These are phyloP conservation scores for Xylariomycetidae sp. DNA, from an alignment of 2,329 filamentous ascomycete genomes.

Conservation along the genomic window DNA sequence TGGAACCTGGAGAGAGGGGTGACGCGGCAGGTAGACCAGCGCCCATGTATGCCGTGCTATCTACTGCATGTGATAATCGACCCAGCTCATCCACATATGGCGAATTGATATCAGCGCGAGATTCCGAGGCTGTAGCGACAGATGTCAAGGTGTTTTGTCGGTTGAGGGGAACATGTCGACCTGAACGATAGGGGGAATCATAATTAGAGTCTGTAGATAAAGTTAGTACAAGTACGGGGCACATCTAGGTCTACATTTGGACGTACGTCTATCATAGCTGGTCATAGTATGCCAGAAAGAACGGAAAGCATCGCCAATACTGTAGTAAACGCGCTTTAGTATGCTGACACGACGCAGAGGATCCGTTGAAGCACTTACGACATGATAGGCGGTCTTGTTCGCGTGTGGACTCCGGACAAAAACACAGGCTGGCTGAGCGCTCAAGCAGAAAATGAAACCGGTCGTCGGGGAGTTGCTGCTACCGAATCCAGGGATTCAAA, in stretches of 20 bases:
- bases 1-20: conserved; percentile 48
- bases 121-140: conserved; percentile 84
- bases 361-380: too few species aligned
- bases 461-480: too few species aligned
- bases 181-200: conserved; percentile 89
- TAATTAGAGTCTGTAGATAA: conserved; percentile 75
- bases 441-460: too few species aligned
- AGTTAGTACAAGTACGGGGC: conserved; percentile 13
- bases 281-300: conserved; percentile 94
- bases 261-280: conserved; percentile 64
- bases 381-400: conserved; percentile 16
- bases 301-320: conserved; percentile 69
- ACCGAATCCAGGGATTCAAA: too few species aligned
- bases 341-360: too few species aligned
- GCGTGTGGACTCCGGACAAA: too few species aligned
- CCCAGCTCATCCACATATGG: conserved; percentile 71
- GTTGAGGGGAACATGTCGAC: conserved; percentile 82
- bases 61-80: conserved; percentile 46
- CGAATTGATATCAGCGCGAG: conserved; percentile 74
- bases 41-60: conserved; percentile 57
- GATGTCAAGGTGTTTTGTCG: conserved; percentile 80
- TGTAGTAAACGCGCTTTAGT: too few species aligned
- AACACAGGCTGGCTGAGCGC: conserved; percentile 3
- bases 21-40: conserved; percentile 37
- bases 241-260: conserved; percentile 5